These are phyloP conservation scores for Galerina marginata DNA, from an alignment of 768 basidiomycete genomes.

Conservation along the genomic window DNA sequence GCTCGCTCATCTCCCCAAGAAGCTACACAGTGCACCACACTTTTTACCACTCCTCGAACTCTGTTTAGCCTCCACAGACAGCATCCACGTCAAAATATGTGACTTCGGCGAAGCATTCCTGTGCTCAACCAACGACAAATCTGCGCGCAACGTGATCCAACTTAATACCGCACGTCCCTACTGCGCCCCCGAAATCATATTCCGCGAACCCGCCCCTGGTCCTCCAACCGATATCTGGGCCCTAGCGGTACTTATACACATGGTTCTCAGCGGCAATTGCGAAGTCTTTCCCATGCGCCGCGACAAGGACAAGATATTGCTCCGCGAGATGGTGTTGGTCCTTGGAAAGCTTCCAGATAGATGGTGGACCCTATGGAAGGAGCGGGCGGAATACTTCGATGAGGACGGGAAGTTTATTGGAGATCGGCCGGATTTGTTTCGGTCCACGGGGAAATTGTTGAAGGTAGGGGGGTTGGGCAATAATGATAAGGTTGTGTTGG, in stretches of 20 bases:
- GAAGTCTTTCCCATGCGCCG: conserved; percentile 2
- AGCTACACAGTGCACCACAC: neutral
- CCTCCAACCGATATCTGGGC: conserved; percentile 6
- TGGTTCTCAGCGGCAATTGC: conserved; percentile 6
- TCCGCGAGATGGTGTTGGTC: conserved; percentile 16
- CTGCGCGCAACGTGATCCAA: too few species aligned
- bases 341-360: conserved; percentile 14
- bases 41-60: neutral
- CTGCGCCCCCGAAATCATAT: too few species aligned
- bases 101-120: neutral
- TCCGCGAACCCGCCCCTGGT: too few species aligned
- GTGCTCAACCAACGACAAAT: neutral
- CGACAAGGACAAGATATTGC: conserved; percentile 7
- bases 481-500: neutral
- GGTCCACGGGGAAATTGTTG: neutral
- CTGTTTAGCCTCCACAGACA: neutral
- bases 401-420: conserved; percentile 14
- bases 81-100: neutral
- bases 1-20: neutral
- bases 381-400: conserved; percentile 13
- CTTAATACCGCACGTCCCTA: too few species aligned
- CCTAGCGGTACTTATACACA: conserved; percentile 18
- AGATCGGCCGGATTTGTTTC: neutral
- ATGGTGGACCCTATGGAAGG: conserved; percentile 17
- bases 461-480: neutral